Evolutionary conservation across 1,139 yeast genomes (phyloP), one percentile per base, ranked within the genome.

Genomic region (Candida sanyaensis): DNA sequence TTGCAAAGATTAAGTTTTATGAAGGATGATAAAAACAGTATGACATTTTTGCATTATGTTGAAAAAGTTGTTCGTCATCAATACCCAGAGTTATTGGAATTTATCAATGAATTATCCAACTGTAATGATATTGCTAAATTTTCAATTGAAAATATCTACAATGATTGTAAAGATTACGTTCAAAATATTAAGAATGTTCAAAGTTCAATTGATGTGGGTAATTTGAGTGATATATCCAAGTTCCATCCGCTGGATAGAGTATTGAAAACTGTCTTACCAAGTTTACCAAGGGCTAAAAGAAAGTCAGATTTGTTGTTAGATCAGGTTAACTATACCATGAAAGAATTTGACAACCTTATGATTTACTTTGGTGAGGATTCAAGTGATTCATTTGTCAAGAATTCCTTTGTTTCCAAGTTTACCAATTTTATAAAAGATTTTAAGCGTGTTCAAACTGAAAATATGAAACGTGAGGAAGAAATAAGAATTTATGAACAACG

Each of bases 341-440:
- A 81, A 54, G 89, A 85, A 57, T 86, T 87, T 62, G 88, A 84
- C 51, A 75, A 78, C 45, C 66, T 86, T 55, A 85, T 87, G 92
- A 78, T 80, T 57, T 81, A 77, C 56, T 88, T 86, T 60, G 93
- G 93, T 28, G 96, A 88, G 66, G 93, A 86, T 64, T 81, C 88
- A 1, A 69, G 72, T 27, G 95, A 88, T 64, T 67, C 80, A 13
- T 81, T 91, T 54, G 81, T 86, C 1, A 79, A 84, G 50, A 79
- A 80, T 51, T 70, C 84, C 1, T 92, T 93, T 62, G 85, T 93
- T 60, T 71, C 79, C 50, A 86, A 86, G 61, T 87, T 93, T 62
- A 71, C 90, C 4, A 78, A 81, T 49, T 93, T 93, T 65, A 77
- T 87, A 12, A 72, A 72, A 41, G 92, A 88, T 57, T 93, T 86